These are phyloP conservation scores for Camellia oleifera DNA, from an alignment of 179 eudicot genomes.

Conservation along the genomic window DNA sequence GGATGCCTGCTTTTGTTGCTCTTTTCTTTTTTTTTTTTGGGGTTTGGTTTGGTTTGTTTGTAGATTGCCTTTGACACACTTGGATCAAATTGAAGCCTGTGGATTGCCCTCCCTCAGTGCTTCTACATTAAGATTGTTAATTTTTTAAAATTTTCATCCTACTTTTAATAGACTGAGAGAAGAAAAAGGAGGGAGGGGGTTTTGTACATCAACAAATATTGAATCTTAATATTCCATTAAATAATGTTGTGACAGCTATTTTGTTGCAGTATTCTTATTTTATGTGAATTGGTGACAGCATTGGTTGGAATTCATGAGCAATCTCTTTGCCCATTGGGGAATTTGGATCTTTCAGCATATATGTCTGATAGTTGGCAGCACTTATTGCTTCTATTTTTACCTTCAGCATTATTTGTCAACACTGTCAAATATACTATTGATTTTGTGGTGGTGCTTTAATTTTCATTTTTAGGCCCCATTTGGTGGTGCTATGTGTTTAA, in stretches of 20 bases:
- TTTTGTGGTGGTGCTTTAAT: neutral
- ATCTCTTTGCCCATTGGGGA: neutral
- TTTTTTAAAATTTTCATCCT: neutral
- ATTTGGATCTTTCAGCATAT: neutral
- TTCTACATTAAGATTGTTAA: neutral
- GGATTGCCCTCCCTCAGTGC: neutral
- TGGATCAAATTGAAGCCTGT: too few relatives aligned
- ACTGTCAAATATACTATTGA: too few relatives aligned
- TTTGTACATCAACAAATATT: neutral
- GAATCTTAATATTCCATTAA: neutral
- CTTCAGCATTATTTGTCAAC: too few relatives aligned
- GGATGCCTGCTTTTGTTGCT: neutral
- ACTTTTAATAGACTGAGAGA: neutral
- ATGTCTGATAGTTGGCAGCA: neutral
- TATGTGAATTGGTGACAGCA: neutral
- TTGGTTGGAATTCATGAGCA: neutral
- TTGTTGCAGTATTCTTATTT: neutral
- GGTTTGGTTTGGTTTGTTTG: too few relatives aligned
- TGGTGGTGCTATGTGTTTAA: neutral
- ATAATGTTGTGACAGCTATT: neutral
- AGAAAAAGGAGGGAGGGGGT: neutral
- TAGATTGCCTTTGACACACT: too few relatives aligned
- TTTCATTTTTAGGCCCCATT: neutral
- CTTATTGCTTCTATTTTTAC: neutral
- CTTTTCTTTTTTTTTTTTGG: too few relatives aligned